These are phyloP conservation scores for Tulasnella sp. DNA, from an alignment of 768 basidiomycete species.

Conservation along the genomic window DNA sequence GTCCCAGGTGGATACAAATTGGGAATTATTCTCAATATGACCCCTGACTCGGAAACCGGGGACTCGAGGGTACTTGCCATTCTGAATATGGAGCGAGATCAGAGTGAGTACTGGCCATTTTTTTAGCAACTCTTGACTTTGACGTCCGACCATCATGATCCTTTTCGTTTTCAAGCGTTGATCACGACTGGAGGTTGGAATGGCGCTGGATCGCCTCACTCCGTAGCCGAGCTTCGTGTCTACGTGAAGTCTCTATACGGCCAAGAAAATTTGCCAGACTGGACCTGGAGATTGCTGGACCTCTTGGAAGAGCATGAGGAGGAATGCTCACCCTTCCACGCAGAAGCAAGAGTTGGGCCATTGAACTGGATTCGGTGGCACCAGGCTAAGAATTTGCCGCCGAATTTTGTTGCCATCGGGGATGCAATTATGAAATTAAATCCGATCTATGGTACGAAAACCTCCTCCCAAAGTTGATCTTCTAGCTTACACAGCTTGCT, in stretches of 20 bases:
- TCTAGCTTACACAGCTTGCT: background rate
- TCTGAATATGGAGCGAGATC: background rate
- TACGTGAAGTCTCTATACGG: slow-evolving; percentile 11
- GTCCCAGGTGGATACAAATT: background rate
- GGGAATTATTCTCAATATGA: slow-evolving; percentile 1
- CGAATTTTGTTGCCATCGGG: slow-evolving; percentile 27
- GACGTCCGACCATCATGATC: background rate
- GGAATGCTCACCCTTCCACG: background rate
- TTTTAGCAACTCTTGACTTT: background rate
- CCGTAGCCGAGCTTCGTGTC: slow-evolving; percentile 13
- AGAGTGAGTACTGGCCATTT: background rate
- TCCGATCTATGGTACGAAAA: slow-evolving; percentile 18
- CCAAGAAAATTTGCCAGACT: background rate
- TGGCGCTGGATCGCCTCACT: background rate
- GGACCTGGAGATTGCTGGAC: slow-evolving; percentile 17
- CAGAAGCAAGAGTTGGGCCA: slow-evolving; percentile 26
- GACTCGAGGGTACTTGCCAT: background rate
- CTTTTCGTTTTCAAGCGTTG: background rate
- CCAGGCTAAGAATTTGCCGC: background rate
- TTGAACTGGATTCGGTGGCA: slow-evolving; percentile 26
- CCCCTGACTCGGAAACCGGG: slow-evolving; percentile 1
- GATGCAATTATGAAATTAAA: slow-evolving; percentile 30
- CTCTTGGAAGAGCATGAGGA: slow-evolving; percentile 30
- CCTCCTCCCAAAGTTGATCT: background rate
- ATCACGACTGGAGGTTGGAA: slow-evolving; percentile 22